Evolutionary conservation across 148 eudicot species (phyloP).

Genomic region (Cornus kousa): DNA sequence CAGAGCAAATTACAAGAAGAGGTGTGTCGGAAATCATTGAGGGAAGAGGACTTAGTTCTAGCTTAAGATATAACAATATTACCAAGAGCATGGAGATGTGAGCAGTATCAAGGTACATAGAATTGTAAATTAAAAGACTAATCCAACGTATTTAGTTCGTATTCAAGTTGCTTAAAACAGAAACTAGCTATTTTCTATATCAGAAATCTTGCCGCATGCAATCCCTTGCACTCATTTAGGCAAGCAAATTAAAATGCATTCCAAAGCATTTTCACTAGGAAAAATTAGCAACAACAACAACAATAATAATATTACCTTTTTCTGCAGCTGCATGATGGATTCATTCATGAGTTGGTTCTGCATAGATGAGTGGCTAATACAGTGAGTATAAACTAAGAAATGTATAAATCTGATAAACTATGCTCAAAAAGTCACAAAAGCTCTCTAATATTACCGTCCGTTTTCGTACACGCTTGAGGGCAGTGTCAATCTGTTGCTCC

Average conservation of each 20-base stretch:
- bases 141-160: too few species aligned
- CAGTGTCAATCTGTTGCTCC: slow-evolving; percentile 74
- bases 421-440: neutral
- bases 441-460: slow-evolving; percentile 44
- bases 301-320: slow-evolving; percentile 39
- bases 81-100: too few species aligned
- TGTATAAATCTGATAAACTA: neutral
- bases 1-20: too few species aligned
- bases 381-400: neutral
- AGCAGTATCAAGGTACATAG: neutral
- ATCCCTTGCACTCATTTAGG: neutral
- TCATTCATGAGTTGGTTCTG: slow-evolving; percentile 84
- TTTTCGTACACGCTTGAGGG: slow-evolving; percentile 64
- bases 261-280: neutral
- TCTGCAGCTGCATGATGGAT: slow-evolving; percentile 65
- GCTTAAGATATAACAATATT: too few species aligned
- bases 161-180: too few species aligned
- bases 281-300: neutral
- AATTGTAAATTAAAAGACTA: too few species aligned
- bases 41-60: too few species aligned
- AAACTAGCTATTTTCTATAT: neutral
- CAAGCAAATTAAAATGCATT: neutral
- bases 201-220: neutral
- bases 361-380: neutral
- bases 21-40: too few species aligned